Evolutionary conservation across 495 filamentous ascomycete species (phyloP).

Genomic region (Daldinia vernicosa): DNA sequence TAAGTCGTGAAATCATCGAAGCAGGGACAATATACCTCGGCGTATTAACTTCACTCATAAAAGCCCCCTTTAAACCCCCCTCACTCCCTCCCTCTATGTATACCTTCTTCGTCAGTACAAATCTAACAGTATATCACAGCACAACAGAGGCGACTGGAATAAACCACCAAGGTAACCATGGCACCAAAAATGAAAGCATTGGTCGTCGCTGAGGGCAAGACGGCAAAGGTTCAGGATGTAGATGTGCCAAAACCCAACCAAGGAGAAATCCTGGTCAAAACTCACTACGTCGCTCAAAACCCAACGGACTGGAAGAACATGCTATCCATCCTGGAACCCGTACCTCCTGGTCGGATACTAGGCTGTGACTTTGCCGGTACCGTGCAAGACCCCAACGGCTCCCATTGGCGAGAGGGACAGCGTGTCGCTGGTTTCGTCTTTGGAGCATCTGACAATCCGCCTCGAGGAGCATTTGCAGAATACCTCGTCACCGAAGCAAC

Average conservation of each 20-base stretch:
- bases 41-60: background rate
- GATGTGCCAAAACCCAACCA: conserved; percentile 23
- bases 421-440: conserved; percentile 43
- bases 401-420: conserved; percentile 52
- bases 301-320: conserved; percentile 43
- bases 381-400: conserved; percentile 60
- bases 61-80: background rate
- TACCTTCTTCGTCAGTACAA: background rate
- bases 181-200: conserved; percentile 40
- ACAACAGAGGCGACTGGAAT: background rate
- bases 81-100: background rate
- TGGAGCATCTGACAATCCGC: conserved; percentile 22
- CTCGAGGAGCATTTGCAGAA: conserved; percentile 38
- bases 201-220: conserved; percentile 27
- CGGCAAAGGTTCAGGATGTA: conserved; percentile 31
- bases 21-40: background rate
- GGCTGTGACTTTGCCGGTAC: conserved; percentile 67
- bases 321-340: too few relatives aligned
- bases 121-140: background rate
- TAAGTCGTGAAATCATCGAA: background rate
- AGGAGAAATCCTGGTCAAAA: conserved; percentile 41
- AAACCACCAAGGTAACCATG: background rate
- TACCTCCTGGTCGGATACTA: conserved; percentile 51
- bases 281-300: conserved; percentile 41
- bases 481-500: conserved; percentile 53